Base-by-base conservation (phyloP, 805 yeast species). In the Wickerhamomyces strasburgensis region DNA sequence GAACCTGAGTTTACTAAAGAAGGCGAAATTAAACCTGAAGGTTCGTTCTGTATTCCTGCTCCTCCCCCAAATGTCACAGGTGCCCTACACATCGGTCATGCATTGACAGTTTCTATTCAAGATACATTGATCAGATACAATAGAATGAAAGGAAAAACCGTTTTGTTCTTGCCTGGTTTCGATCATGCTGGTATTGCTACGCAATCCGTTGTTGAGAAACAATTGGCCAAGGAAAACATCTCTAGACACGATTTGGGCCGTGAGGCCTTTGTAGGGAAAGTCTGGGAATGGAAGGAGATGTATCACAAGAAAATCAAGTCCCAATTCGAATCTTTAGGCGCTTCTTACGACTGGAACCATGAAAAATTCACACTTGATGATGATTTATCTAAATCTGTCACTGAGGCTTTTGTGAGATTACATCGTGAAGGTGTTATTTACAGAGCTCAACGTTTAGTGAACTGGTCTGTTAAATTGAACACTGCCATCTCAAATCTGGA, bases 21-120 rank as follows among this genome's bases (percentile, higher is more conserved):
- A 55, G 97, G 97, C 31, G 64, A 79, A 31, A 55, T 76, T 49
- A 81, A 81, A 58, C 84, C 93, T 29, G 89, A 78, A 56, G 98
- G 98, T 51, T 58, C 72, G 14, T 93, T 90, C 65, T 73, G 83
- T 45, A 86, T 93, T 54, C 97, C 98, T 27, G 93, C 96, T n/a
- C 98, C 98, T 27, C 98, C 98, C 45, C 98, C 98, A 58, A 93
- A 93, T 62, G 95, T 93, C 47, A 93, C 98, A 33, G 98, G 98
- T 67, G 97, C 98, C 32, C 73, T 93, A 51, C 98, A 93, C 64
- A 93, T 93, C 63, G 98, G 98, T 52, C 98, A 93, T 64, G 98
- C 98, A 19, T 74, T 93, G 60, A 93, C 98, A 14, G 85, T 89
- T 44, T 71, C 98, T 25, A 84, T 93, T 57, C 98, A 93, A 70